A percentile compares a stretch with the other conserved stretches of the same genome.
Evolutionary conservation across 139 green algal species (phyloP).

Genomic region (Astrephomene gubernaculifera): DNA sequence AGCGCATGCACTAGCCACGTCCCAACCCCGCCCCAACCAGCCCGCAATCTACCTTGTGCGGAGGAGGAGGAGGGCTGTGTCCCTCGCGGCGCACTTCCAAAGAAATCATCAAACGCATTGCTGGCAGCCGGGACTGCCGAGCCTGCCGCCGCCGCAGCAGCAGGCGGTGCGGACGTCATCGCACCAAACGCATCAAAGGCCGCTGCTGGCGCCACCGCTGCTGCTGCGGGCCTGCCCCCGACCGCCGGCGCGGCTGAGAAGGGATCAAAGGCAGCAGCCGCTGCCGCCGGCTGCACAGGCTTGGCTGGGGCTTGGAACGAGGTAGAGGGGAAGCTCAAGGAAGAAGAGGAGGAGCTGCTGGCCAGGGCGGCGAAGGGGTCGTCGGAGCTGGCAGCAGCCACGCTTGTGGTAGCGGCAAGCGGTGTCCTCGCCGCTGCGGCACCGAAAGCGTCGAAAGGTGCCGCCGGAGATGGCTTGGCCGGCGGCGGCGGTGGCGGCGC

Average conservation of each 20-base stretch:
- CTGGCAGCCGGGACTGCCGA: too few species aligned
- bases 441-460: slow-evolving; percentile 18
- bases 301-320: too few species aligned
- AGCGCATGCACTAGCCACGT: too few species aligned
- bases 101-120: background rate
- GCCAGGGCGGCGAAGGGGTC: slow-evolving; percentile 67
- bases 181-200: slow-evolving; percentile 11
- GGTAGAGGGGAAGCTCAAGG: too few species aligned
- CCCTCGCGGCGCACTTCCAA: too few species aligned
- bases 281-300: background rate
- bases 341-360: background rate
- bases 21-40: too few species aligned
- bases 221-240: background rate
- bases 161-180: background rate
- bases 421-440: background rate
- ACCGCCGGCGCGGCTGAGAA: background rate
- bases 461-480: background rate
- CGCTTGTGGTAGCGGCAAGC: background rate
- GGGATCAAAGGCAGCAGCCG: slow-evolving; percentile 10
- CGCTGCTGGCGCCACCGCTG: background rate
- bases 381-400: slow-evolving; percentile 8
- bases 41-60: background rate
- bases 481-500: background rate
- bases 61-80: background rate
- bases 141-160: background rate